phyloP scores from a whole-genome alignment of 192 early-diverging fungal genomes.

The Funneliformis geosporum region DNA sequence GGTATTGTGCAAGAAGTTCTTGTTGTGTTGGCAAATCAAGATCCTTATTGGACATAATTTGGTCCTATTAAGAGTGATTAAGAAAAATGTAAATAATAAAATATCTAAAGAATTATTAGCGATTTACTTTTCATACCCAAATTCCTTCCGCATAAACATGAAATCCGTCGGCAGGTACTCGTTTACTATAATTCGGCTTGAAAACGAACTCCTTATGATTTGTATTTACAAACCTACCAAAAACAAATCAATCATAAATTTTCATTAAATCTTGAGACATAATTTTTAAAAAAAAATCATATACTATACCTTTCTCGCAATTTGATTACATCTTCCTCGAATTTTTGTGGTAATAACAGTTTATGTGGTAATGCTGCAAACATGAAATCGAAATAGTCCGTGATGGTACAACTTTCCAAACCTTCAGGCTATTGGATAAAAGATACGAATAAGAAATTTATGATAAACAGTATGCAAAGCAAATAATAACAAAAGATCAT shows the following conservation, averaged over 20 bases:
- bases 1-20: conserved; percentile 95
- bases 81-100: not conserved
- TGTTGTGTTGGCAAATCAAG: conserved; percentile 98
- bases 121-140: conserved; percentile 56
- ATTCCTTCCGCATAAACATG: conserved; percentile 87
- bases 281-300: not conserved
- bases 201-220: conserved; percentile 78
- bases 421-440: conserved; percentile 66
- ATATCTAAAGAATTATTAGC: not conserved
- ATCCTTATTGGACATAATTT: conserved; percentile 92
- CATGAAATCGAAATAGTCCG: conserved; percentile 90
- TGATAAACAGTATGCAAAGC: no score
- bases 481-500: not conserved
- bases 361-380: conserved; percentile 93
- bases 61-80: conserved; percentile 49
- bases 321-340: conserved; percentile 67
- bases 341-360: conserved; percentile 78
- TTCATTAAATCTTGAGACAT: not conserved
- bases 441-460: not conserved
- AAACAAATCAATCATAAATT: not conserved
- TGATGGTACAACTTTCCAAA: conserved; percentile 70
- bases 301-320: conserved; percentile 62
- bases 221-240: conserved; percentile 68
- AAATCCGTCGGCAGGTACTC: conserved; percentile 96
- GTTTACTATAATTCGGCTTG: conserved; percentile 79